Evolutionary conservation across 2,329 filamentous ascomycete genomes (phyloP), one percentile per base, ranked within the genome.

Genomic region (Colletotrichum orchidophilum): DNA sequence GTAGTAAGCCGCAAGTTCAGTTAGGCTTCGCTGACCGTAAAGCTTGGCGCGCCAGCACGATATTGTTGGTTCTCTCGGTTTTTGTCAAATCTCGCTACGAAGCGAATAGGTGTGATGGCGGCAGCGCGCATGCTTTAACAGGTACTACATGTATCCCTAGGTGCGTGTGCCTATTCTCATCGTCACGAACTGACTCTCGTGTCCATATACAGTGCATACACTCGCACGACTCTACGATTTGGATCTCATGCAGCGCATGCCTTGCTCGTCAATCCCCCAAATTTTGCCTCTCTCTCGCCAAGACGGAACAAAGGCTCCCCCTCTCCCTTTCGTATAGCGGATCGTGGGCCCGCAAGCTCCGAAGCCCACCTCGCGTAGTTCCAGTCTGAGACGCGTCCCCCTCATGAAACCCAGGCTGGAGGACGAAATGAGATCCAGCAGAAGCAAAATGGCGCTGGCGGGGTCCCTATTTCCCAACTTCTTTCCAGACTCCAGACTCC

Each of bases 271-370:
- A 21, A 46, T 46, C 1, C 39, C 39, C 8, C 18, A 46, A 31
- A 31, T 31, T 27, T 83, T 79, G 78, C 26, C 12, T 27, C n/a
- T 31, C n/a, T n/a, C 5, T 46, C 39, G 58, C 58, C 58, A 60
- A 60, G 58, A 7, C 58, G 39, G 58, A 60, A 31, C 42, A 46
- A n/a, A 49, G 39, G 58, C 58, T 49, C 31, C 39, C n/a, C 58
- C 58, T 15, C 12, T 49, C 57, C 24, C 21, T 13, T 49, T 27
- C 24, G 15, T 8, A n/a, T 24, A n/a, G 39, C 26, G 39, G 58
- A 49, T 49, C 39, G 42, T n/a, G 57, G 58, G 27, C 46, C 58
- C 58, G 39, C 39, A 60, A 27, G 7, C 57, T 4, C 26, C 39
- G 11, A 46, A 46, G 39, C 26, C 12, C 24, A 39, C 9, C 57